These are phyloP conservation scores for Pythium guiyangense DNA, from an alignment of 352 stramenopile genomes.

Conservation along the genomic window DNA sequence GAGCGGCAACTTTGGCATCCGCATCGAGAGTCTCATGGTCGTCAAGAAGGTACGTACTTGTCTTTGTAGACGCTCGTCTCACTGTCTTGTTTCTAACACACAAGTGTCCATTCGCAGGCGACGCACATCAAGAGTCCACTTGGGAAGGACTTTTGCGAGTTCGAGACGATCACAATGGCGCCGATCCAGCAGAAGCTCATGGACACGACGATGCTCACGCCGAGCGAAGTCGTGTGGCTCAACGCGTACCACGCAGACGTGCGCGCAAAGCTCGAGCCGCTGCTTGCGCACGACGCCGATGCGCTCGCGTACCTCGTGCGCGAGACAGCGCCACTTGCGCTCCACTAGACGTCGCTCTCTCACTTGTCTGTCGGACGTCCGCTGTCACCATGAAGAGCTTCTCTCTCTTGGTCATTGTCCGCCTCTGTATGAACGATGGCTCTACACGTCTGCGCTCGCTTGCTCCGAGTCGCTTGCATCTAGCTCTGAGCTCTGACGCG, in stretches of 20 bases:
- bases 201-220: constrained; percentile 87
- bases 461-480: too few relatives aligned
- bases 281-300: constrained; percentile 67
- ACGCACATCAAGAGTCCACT: constrained; percentile 57
- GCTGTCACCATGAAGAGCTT: too few relatives aligned
- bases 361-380: too few relatives aligned
- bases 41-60: constrained; percentile 90
- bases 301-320: constrained; percentile 71
- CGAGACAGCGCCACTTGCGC: constrained; percentile 60
- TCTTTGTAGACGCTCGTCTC: too few relatives aligned
- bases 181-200: constrained; percentile 99
- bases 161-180: constrained; percentile 97
- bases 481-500: too few relatives aligned
- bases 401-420: not conserved
- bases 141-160: constrained; percentile 92
- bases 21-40: constrained; percentile 98
- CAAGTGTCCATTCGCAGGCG: constrained; percentile 20
- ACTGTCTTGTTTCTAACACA: too few relatives aligned
- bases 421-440: too few relatives aligned
- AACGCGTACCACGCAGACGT: constrained; percentile 93
- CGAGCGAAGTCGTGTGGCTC: constrained; percentile 94
- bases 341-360: constrained; percentile 6
- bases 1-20: constrained; percentile 96
- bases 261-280: constrained; percentile 87
- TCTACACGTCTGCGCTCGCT: too few relatives aligned